Base-by-base conservation (phyloP, 2,329 filamentous ascomycete genomes). In the Scedosporium dehoogii region DNA sequence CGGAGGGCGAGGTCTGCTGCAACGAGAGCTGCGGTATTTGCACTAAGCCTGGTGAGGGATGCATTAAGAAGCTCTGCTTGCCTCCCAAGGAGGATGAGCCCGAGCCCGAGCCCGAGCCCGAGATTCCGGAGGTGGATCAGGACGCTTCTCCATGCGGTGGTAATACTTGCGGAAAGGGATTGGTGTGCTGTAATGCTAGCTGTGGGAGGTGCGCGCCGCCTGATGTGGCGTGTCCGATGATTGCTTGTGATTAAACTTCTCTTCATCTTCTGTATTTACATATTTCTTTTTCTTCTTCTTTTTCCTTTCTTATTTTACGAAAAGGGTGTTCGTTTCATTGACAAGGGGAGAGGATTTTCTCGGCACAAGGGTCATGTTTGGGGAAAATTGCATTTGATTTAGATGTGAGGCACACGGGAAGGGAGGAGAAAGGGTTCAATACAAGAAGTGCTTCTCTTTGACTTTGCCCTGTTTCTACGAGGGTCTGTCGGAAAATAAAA, bases 71-170 rank as follows among this genome's bases (percentile, higher is more conserved):
- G 44, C 38, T 60, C 12, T 60, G 59, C 59, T 6, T 29, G 18
- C 59, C 59, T 18, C 14, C 21, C 41, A 6, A 51, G 23, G 23
- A 48, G 41, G 6, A 6, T 27, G 46, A 42, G n/a, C 46, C 46
- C 18, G 23, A 33, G n/a, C 46, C 46, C 18, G 23, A 33, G 12
- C 59, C 44, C 61, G 73, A 78, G 64, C 44, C 44, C 7, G 55
- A 82, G 16, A 21, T 46, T 9, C 44, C 48, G 6, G 48, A 53
- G 21, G 48, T 21, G 21, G 42, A 48, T 21, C 18, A 51, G 59
- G 46, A 42, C 7, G 60, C 23, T 27, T 38, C 23, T 14, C 60
- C 53, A 16, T 62, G 60, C 51, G 60, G 60, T 4, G 4, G 33
- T 18, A 59, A 42, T 29, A 42, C 29, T 6, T 61, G 59, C 51